Percentiles rank a stretch among this genome's conserved stretches.
Evolutionary conservation across 306 rosid species (phyloP).

Genomic region (Gillenia trifoliata): DNA sequence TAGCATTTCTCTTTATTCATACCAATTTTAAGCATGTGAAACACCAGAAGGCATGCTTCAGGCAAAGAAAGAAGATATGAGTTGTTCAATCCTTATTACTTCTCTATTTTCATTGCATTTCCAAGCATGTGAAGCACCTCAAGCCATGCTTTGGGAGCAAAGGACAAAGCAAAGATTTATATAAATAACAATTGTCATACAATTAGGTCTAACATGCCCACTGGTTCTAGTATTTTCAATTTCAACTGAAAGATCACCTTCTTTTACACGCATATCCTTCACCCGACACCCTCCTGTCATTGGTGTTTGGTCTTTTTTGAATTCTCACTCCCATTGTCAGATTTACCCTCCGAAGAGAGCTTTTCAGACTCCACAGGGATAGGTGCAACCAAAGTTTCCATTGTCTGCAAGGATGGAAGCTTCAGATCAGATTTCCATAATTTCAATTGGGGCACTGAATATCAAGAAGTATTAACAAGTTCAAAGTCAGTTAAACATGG

Average conservation of each 20-base stretch:
- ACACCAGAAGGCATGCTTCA: not conserved
- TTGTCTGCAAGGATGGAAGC: slow-evolving; percentile 44
- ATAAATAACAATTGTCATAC: not conserved
- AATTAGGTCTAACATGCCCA: not conserved
- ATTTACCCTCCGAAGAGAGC: slow-evolving; percentile 57
- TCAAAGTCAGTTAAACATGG: slow-evolving; percentile 8
- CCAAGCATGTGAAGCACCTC: not conserved
- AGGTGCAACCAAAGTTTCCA: slow-evolving; percentile 63
- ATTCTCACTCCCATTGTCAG: slow-evolving; percentile 37
- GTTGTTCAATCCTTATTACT: not conserved
- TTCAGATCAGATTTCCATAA: slow-evolving; percentile 24
- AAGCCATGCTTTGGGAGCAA: not conserved
- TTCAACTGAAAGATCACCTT: slow-evolving; percentile 41
- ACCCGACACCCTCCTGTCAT: slow-evolving; percentile 79
- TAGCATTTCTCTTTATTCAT: not conserved
- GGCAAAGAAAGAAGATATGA: not conserved
- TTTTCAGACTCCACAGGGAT: slow-evolving; percentile 50
- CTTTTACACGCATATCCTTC: slow-evolving; percentile 93
- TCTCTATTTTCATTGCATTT: not conserved
- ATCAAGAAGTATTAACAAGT: slow-evolving; percentile 1
- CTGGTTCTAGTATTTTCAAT: not conserved
- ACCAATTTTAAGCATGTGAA: not conserved
- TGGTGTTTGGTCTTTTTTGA: slow-evolving; percentile 87
- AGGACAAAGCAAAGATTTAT: not conserved
- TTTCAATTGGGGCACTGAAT: slow-evolving; percentile 15